Evolutionary conservation across 2,329 filamentous ascomycete genomes (phyloP), one percentile per base, ranked within the genome.

Genomic region (Trichoderma endophyticum): DNA sequence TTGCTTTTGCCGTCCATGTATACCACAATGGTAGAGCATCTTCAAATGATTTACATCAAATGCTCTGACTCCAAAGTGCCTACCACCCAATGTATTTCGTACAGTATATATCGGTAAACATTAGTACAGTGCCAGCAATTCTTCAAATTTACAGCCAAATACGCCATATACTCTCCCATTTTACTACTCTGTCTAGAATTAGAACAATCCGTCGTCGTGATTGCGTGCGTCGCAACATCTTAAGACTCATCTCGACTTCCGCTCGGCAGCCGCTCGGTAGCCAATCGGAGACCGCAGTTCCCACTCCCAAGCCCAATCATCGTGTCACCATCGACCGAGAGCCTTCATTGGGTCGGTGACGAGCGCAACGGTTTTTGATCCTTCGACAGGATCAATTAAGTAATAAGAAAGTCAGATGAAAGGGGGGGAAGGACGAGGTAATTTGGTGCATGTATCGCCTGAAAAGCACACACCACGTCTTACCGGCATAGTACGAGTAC

Each of bases 221-320:
- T 60, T 34, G 39, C 57, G 56, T 69, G 66, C 66, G 28, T 5
- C 30, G n/a, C 26, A 61, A 24, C 43, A 18, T 60, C n/a, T n/a
- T 15, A 18, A 21, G 15, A 8, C 6, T 15, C 15, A 26, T 51
- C 43, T 60, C 56, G 56, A 61, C 54, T 36, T 59, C 57, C 56
- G 54, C 56, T 62, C 39, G 39, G 66, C 43, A 57, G 36, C 54
- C 59, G 28, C 48, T 61, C 56, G 66, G 56, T 61, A 69, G 32
- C 66, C 66, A 69, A 69, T 69, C 66, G 57, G 57, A 61, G 66
- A 2, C 36, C 30, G 14, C n/a, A 48, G 57, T 30, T 15, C 61
- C 26, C 61, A 51, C 64, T 57, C 8, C 30, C 48, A 39, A 51
- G 43, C 14, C 64, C 64, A 67, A 67, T 59, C 51, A 67, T 57